Evolutionary conservation across 2,329 filamentous ascomycete genomes (phyloP).

Genomic region (Hymenotorrendiella dingleyae): DNA sequence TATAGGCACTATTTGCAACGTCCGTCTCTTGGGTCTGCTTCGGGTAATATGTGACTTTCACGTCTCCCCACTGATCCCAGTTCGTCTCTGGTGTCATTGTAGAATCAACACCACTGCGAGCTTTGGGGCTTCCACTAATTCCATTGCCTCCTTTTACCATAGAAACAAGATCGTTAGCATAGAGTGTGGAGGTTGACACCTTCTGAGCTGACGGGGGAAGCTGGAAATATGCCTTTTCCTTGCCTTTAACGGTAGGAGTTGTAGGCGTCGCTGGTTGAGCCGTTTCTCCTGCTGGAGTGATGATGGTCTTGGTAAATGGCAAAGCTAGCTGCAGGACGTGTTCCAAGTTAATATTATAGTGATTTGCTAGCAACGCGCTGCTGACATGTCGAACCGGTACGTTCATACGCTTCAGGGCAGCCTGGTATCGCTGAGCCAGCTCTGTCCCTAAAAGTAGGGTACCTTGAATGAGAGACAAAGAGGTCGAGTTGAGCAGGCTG

Average conservation of each 20-base stretch:
- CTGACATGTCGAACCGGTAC: conserved; percentile 61
- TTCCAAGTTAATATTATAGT: conserved; percentile 76
- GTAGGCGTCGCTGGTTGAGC: conserved; percentile 46
- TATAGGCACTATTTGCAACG: conserved; percentile 14
- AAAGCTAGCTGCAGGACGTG: conserved; percentile 77
- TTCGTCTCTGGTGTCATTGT: conserved; percentile 31
- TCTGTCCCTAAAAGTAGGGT: conserved; percentile 78
- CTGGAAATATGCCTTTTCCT: conserved; percentile 56
- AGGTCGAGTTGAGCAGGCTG: conserved; percentile 82
- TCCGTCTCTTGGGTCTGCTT: conserved; percentile 31
- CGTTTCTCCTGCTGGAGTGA: conserved; percentile 40
- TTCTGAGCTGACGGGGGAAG: conserved; percentile 37
- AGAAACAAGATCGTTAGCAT: conserved; percentile 78
- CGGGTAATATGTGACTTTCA: conserved; percentile 74
- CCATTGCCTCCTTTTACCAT: conserved; percentile 55
- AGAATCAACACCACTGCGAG: conserved; percentile 25
- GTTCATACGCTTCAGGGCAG: conserved; percentile 70
- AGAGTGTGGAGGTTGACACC: conserved; percentile 48
- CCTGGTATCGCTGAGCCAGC: conserved; percentile 87
- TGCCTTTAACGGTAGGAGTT: conserved; percentile 61
- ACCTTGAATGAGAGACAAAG: conserved; percentile 68
- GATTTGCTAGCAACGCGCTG: conserved; percentile 69
- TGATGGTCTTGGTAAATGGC: conserved; percentile 71
- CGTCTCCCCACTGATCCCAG: conserved; percentile 76
- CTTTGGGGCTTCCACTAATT: conserved; percentile 29